Evolutionary conservation across 495 filamentous ascomycete genomes (phyloP).

Genomic region (Bryoglossum gracile): DNA sequence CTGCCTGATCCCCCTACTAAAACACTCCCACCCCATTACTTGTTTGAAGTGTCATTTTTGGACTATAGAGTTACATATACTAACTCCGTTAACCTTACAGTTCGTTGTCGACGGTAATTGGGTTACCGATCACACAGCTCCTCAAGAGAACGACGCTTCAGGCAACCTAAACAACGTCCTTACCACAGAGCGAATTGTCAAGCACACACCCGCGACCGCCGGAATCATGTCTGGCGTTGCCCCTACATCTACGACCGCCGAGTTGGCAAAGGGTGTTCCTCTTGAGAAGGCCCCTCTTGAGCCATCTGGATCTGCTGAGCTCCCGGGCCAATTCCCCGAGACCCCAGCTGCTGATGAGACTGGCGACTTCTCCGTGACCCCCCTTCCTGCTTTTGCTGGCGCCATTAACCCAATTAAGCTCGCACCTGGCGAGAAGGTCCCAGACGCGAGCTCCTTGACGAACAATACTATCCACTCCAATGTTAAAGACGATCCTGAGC

Average conservation of each 20-base stretch:
- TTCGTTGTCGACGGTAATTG: constrained; percentile 90
- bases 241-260: constrained; percentile 67
- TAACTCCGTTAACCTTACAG: constrained; percentile 35
- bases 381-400: constrained; percentile 70
- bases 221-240: constrained; percentile 61
- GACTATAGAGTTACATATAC: too few species aligned
- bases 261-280: constrained; percentile 60
- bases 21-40: background rate
- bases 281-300: constrained; percentile 47
- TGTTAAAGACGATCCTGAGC: constrained; percentile 57
- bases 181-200: constrained; percentile 59
- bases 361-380: constrained; percentile 57
- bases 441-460: constrained; percentile 49
- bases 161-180: constrained; percentile 89
- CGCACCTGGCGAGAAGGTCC: constrained; percentile 72
- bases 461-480: constrained; percentile 47
- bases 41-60: too few species aligned
- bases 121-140: constrained; percentile 69
- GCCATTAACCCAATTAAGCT: constrained; percentile 74
- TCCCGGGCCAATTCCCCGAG: constrained; percentile 76
- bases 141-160: constrained; percentile 67
- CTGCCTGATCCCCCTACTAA: constrained; percentile 1
- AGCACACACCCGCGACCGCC: constrained; percentile 33
- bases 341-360: constrained; percentile 51
- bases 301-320: constrained; percentile 26